A percentile compares a stretch with the other conserved stretches of the same genome.
These are phyloP conservation scores for Salicornia ramosissima DNA, from an alignment of 148 eudicot species.

Conservation along the genomic window DNA sequence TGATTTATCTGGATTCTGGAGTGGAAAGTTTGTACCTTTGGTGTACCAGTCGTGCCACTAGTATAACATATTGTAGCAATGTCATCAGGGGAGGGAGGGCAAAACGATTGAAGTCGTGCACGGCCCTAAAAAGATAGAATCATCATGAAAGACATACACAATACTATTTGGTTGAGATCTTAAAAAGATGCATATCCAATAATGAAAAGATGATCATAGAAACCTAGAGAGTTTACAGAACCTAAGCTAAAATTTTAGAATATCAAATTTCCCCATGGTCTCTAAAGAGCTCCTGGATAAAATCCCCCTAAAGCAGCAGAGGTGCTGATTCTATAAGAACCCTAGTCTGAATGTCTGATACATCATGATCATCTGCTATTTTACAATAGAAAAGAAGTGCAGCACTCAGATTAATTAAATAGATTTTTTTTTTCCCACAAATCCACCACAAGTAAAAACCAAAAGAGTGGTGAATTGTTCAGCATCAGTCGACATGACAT, in stretches of 20 bases:
- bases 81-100: constrained; percentile 76
- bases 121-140: constrained; percentile 49
- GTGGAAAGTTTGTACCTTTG: constrained; percentile 54
- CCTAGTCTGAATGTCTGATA: background rate
- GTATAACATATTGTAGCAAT: constrained; percentile 90
- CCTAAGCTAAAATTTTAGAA: background rate
- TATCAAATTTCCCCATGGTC: background rate
- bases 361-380: background rate
- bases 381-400: background rate
- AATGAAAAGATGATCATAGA: background rate
- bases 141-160: constrained; percentile 1
- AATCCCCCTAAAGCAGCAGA: background rate
- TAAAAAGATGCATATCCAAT: constrained; percentile 1
- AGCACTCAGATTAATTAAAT: background rate
- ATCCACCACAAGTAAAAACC: background rate
- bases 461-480: background rate
- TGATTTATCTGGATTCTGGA: background rate
- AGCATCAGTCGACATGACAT: background rate
- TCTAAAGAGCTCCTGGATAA: background rate
- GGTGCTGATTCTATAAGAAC: background rate
- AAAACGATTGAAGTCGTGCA: constrained; percentile 53
- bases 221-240: background rate
- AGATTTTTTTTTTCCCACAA: too few relatives aligned
- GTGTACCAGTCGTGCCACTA: constrained; percentile 96
- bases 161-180: background rate